Conservation (phyloP, 1,139 yeast genomes). For the Lizanozyma gosingica region DNA sequence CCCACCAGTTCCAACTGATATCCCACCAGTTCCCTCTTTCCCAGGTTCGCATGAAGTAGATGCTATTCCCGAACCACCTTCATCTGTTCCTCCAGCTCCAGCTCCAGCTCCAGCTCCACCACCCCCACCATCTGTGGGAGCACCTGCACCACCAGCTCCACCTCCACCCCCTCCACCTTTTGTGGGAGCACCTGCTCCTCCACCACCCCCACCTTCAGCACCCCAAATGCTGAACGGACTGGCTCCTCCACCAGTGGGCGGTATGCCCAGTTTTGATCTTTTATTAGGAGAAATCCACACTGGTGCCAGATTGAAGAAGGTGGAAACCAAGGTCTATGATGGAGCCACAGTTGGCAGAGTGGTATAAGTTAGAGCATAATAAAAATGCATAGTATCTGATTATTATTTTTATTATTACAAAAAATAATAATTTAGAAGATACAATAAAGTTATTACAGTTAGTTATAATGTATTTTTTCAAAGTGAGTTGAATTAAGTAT, state of each 20-base stretch:
- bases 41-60: conserved; percentile 9
- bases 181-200: not conserved
- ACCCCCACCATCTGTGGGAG: conserved; percentile 5
- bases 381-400: too few relatives aligned
- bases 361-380: too few relatives aligned
- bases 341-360: not conserved
- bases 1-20: conserved; percentile 8
- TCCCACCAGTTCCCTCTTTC: conserved; percentile 13
- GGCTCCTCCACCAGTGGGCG: too few relatives aligned
- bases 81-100: conserved; percentile 16
- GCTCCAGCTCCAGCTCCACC: conserved; percentile 8
- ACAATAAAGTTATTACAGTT: too few relatives aligned
- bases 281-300: not conserved
- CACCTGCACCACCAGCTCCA: conserved; percentile 6
- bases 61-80: conserved; percentile 8
- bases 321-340: not conserved
- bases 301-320: not conserved
- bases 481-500: too few relatives aligned
- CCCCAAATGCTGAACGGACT: too few relatives aligned
- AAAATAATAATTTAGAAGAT: too few relatives aligned
- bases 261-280: not conserved
- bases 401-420: too few relatives aligned
- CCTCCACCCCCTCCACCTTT: conserved; percentile 4
- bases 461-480: too few relatives aligned
- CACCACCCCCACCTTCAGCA: not conserved